Evolutionary conservation across 495 filamentous ascomycete species (phyloP).

Genomic region (Jackrogersella minutella): DNA sequence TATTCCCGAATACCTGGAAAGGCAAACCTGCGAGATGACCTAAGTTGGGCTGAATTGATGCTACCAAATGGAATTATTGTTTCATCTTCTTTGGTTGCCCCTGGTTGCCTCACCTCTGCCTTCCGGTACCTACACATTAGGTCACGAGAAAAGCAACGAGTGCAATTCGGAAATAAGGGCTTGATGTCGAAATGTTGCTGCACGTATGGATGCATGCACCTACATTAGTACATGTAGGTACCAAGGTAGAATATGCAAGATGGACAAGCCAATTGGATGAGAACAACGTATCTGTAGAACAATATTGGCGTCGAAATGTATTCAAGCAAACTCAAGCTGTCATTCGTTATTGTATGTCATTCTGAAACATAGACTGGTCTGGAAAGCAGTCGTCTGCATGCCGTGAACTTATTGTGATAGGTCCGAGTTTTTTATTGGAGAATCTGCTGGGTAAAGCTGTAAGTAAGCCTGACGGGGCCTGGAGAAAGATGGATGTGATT

Average conservation of each 20-base stretch:
- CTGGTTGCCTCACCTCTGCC: slow-evolving; percentile 3
- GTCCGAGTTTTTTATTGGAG: slow-evolving; percentile 11
- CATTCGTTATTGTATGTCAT: slow-evolving; percentile 15
- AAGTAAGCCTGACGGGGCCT: background rate
- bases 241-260: no score
- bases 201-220: no score
- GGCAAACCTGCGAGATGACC: slow-evolving; percentile 1
- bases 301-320: background rate
- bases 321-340: slow-evolving; percentile 13
- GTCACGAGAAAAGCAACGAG: slow-evolving; percentile 27
- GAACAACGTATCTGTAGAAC: background rate
- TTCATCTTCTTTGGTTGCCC: slow-evolving; percentile 14
- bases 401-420: slow-evolving; percentile 19
- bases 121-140: background rate
- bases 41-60: slow-evolving; percentile 1
- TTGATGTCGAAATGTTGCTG: slow-evolving; percentile 7
- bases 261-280: slow-evolving; percentile 1
- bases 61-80: slow-evolving; percentile 13
- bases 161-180: slow-evolving; percentile 9
- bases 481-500: slow-evolving; percentile 9
- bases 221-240: no score
- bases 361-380: slow-evolving; percentile 32
- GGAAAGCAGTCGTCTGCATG: slow-evolving; percentile 5
- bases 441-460: background rate
- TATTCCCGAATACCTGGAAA: no score